A percentile compares a stretch with the other conserved stretches of the same genome.
Conservation (phyloP, 2,329 filamentous ascomycete species). For the Didymella glomerata region DNA sequence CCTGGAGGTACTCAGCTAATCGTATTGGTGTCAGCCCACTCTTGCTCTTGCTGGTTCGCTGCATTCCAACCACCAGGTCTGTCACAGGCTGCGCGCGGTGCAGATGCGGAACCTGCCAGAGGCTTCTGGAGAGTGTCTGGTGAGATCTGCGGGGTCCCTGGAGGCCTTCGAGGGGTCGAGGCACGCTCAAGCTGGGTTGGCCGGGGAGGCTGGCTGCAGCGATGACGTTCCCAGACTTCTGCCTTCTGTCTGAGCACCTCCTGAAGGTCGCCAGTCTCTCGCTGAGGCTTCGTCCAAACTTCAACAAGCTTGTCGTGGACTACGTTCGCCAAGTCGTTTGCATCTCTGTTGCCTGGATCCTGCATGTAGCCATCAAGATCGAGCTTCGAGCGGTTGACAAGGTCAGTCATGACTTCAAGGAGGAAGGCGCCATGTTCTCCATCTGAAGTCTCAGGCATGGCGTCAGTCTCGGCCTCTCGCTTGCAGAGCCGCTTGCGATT, state of each 20-base stretch:
- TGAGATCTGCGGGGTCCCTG: neutral
- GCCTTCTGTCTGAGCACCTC: neutral
- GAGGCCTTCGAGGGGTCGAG: neutral
- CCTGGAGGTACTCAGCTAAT: neutral
- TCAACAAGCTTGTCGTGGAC: constrained; percentile 9
- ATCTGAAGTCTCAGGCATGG: neutral
- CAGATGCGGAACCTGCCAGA: neutral
- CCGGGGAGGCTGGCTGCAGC: neutral
- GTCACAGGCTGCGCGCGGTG: neutral
- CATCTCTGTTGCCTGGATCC: neutral
- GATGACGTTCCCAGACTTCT: neutral
- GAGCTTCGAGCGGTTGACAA: constrained; percentile 7
- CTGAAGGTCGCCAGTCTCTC: neutral
- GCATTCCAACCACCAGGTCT: neutral
- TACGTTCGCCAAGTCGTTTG: constrained; percentile 3
- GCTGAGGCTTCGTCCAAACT: constrained; percentile 2
- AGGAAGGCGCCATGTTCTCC: constrained; percentile 4
- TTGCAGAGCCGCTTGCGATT: constrained; percentile 25
- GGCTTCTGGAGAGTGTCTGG: neutral
- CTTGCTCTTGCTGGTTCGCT: neutral
- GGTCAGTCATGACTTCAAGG: constrained; percentile 1
- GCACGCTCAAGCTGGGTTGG: neutral
- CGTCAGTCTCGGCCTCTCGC: constrained; percentile 9
- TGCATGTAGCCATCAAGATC: neutral
- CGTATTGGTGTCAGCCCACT: neutral